Evolutionary conservation across 148 eudicot species (phyloP), one percentile per base, ranked within the genome.

Genomic region (Dysphania ambrosioides): DNA sequence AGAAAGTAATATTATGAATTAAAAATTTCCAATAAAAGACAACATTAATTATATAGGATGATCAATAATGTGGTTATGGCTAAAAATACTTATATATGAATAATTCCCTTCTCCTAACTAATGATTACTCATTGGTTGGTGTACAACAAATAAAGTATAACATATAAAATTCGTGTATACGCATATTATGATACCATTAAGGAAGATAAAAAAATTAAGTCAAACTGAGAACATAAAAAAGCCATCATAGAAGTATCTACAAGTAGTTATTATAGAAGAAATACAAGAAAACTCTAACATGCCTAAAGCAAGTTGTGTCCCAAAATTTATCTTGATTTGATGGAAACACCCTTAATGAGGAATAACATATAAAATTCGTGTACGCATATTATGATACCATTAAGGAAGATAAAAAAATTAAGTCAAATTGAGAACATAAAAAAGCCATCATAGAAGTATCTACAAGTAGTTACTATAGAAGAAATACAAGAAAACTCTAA

Each of bases 331-430:
- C n/a, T n/a, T n/a, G n/a, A n/a, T n/a, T n/a, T n/a, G n/a, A n/a
- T n/a, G n/a, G n/a, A n/a, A n/a, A n/a, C n/a, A n/a, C n/a, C n/a
- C n/a, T n/a, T n/a, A n/a, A n/a, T n/a, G n/a, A n/a, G n/a, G n/a
- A n/a, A n/a, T n/a, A n/a, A n/a, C n/a, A n/a, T n/a, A n/a, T n/a
- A n/a, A n/a, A n/a, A n/a, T n/a, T n/a, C n/a, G n/a, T n/a, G n/a
- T n/a, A n/a, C n/a, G n/a, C n/a, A n/a, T n/a, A n/a, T n/a, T 12
- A 72, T 79, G 70, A 80, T 86, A n/a, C 88, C 86, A 21, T 31
- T 81, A 32, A 71, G 72, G 30, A 86, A 86, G 75, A 81, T 86
- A 32, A 70, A 61, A 59, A 76, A 63, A 34, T 70, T 34, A 12
- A 74, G 67, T 23, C 79, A 73, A 53, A 76, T 73, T 19, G 76